These are phyloP conservation scores for Boletus sensibilis DNA, from an alignment of 768 basidiomycete genomes.

Conservation along the genomic window DNA sequence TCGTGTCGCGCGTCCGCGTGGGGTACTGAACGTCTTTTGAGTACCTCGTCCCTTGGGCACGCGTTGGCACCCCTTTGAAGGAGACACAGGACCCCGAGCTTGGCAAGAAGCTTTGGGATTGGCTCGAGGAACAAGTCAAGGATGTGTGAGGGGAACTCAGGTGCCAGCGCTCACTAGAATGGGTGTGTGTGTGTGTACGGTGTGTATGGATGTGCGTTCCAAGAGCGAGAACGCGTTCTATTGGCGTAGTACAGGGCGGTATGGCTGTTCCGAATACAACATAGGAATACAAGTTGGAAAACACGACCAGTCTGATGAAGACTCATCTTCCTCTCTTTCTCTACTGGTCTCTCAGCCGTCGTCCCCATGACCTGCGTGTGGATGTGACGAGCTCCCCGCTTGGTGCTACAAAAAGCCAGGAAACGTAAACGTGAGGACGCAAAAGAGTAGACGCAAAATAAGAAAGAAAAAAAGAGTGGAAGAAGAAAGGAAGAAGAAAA, in stretches of 20 bases:
- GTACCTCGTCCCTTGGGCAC: conserved; percentile 50
- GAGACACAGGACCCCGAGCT: conserved; percentile 35
- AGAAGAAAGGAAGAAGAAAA: neutral
- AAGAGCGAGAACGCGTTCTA: conserved; percentile 1
- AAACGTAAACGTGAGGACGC: neutral
- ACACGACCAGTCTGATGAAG: neutral
- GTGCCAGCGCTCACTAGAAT: neutral
- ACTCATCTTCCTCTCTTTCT: neutral
- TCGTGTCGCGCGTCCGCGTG: neutral
- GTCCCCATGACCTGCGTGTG: conserved; percentile 24
- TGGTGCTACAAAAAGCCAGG: conserved; percentile 19
- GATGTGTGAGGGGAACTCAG: conserved; percentile 4
- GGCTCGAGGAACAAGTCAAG: conserved; percentile 47
- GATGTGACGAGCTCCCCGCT: conserved; percentile 28
- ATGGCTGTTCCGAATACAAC: conserved; percentile 14
- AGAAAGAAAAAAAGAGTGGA: neutral
- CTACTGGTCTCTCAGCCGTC: conserved; percentile 11
- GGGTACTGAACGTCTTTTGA: conserved; percentile 16
- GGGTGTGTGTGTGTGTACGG: neutral
- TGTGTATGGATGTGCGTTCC: neutral
- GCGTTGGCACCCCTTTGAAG: conserved; percentile 26
- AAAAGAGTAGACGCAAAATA: neutral
- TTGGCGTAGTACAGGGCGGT: conserved; percentile 14
- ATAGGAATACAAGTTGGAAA: conserved; percentile 10
- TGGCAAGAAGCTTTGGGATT: conserved; percentile 42